phyloP scores from a whole-genome alignment of 371 early-diverging fungal genomes.

The Rhizopus stolonifer region DNA sequence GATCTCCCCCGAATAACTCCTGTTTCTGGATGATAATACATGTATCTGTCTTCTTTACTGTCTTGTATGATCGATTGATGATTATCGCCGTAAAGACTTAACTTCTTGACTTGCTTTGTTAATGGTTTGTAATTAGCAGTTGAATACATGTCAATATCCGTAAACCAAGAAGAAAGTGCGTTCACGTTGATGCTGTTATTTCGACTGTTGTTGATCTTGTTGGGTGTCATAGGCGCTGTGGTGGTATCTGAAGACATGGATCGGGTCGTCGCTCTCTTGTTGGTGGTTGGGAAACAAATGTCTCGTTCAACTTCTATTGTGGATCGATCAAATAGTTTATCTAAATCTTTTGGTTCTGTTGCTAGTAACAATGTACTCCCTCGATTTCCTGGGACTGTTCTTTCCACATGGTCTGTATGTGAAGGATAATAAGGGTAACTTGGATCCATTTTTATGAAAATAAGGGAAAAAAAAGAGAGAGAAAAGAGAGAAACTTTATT shows the following conservation, averaged over 20 bases:
- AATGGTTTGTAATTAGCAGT: neutral
- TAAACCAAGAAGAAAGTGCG: conserved; percentile 1
- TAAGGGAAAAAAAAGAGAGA: conserved; percentile 2
- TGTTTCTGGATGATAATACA: conserved; percentile 44
- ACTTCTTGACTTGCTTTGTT: conserved; percentile 9
- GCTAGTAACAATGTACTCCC: conserved; percentile 6
- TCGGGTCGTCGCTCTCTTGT: neutral
- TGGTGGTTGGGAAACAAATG: conserved; percentile 26
- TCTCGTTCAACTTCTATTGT: conserved; percentile 16
- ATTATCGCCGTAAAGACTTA: conserved; percentile 39
- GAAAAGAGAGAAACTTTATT: neutral
- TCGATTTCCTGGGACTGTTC: neutral
- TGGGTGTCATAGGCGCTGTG: neutral
- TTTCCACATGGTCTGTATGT: neutral
- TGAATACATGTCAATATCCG: neutral
- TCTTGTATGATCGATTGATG: conserved; percentile 8
- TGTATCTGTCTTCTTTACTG: conserved; percentile 16
- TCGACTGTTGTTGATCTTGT: neutral
- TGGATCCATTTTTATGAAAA: neutral
- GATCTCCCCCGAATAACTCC: conserved; percentile 26
- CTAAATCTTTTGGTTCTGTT: conserved; percentile 18
- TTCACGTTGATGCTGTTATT: conserved; percentile 1
- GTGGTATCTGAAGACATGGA: neutral
- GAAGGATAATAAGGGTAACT: conserved; percentile 1
- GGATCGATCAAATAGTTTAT: conserved; percentile 25